Evolutionary conservation across 177 flowering plant species (phyloP), one percentile per base, ranked within the genome.

Genomic region (Vitis hybrid): DNA sequence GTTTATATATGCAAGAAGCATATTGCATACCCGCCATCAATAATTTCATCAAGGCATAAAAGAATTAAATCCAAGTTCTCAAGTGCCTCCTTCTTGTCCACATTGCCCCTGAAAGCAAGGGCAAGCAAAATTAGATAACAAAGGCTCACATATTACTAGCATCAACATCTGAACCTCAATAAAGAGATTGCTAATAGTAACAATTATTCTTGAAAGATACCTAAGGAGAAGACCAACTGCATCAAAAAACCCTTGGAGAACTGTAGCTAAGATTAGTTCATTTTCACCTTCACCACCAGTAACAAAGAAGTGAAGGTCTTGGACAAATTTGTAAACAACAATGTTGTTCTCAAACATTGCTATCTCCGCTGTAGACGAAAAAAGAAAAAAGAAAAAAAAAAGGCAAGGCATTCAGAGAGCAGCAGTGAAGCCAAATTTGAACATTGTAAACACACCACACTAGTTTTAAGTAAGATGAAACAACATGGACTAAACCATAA

Each of bases 221-320:
- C 97, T 87, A 66, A 93, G 86, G 14, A 93, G 88, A 79, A 89
- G 79, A 21, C 79, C 78, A 74, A 91, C 91, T 20, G 95, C 87
- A 81, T 93, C 98, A 73, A 86, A 87, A 67, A 91, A 91, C 2
- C 91, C 98, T 67, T 88, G 93, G 80, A 93, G 97, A 69, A 91
- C 97, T 60, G 89, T 63, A 0, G 88, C 81, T 74, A 93, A 77
- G 70, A 93, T 86, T 63, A 91, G 84, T 71, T 93, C 97, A 67
- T 91, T 93, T 70, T 91, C 97, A 68, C 87, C 84, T 49, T 87
- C 97, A 60, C 92, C 89, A 5, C 93, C 98, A 66, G 97, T 93
- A 27, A 93, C 92, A 81, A 77, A 93, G 70, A 93, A 93, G 76
- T 93, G 93, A 9, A 93, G 84, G 74, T 93, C 97, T 72, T 92